Evolutionary conservation across 2,329 filamentous ascomycete species (phyloP).

Genomic region (Clonostachys chloroleuca): DNA sequence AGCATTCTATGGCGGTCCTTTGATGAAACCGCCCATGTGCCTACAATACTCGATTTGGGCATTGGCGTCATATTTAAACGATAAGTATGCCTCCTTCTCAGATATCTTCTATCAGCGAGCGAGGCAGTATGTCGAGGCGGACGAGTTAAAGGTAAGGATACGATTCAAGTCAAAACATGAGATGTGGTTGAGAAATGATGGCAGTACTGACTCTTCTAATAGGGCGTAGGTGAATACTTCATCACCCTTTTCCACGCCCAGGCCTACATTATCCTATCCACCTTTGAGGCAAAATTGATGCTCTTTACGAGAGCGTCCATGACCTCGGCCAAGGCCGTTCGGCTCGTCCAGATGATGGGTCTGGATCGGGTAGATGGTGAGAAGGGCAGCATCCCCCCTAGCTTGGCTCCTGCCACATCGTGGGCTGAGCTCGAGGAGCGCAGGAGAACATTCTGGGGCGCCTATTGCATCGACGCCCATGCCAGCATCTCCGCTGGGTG

Average conservation of each 20-base stretch:
- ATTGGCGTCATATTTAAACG: constrained; percentile 65
- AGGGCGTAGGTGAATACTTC: constrained; percentile 74
- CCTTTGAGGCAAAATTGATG: constrained; percentile 81
- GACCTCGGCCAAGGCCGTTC: constrained; percentile 66
- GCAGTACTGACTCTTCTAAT: not conserved
- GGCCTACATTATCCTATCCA: constrained; percentile 69
- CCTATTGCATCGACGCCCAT: constrained; percentile 79
- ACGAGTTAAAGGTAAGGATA: constrained; percentile 68
- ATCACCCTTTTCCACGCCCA: constrained; percentile 79
- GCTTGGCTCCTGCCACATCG: constrained; percentile 66
- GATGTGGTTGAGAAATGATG: not conserved
- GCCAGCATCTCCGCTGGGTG: constrained; percentile 87
- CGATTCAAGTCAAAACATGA: not conserved
- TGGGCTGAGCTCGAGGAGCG: constrained; percentile 78
- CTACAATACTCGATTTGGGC: constrained; percentile 87
- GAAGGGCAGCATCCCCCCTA: constrained; percentile 65
- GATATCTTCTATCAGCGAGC: constrained; percentile 78
- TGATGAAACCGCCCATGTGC: constrained; percentile 76
- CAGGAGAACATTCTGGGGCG: constrained; percentile 80
- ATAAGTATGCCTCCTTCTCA: constrained; percentile 68
- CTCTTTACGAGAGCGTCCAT: constrained; percentile 83
- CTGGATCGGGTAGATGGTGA: constrained; percentile 71
- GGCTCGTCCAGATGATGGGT: constrained; percentile 79
- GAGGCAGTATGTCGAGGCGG: constrained; percentile 76
- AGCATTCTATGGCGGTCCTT: constrained; percentile 65